Evolutionary conservation across 352 stramenopile species (phyloP).

Genomic region (Blastocystis sp.): DNA sequence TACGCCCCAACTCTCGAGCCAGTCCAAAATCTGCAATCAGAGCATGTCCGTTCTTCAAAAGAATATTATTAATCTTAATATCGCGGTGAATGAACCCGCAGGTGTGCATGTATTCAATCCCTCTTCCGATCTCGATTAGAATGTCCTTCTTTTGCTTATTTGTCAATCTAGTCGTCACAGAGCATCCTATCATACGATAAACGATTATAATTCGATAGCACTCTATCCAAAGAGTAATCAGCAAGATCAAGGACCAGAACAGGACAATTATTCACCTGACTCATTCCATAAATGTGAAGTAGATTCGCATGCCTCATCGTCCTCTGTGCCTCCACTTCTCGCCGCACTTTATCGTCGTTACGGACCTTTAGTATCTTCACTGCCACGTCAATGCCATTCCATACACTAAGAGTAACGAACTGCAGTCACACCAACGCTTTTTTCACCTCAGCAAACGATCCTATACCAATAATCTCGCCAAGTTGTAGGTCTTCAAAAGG

Average conservation of each 20-base stretch:
- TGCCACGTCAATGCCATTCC: background rate
- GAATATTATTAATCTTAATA: constrained; percentile 46
- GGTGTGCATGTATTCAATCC: constrained; percentile 13
- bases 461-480: background rate
- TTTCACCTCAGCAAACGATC: background rate
- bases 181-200: too few relatives aligned
- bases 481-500: background rate
- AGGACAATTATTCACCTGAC: background rate
- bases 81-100: constrained; percentile 4
- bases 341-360: background rate
- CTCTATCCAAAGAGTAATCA: background rate
- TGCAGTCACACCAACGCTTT: background rate
- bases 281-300: background rate
- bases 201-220: background rate
- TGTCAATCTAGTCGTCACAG: background rate
- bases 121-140: constrained; percentile 22
- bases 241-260: background rate
- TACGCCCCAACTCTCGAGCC: background rate
- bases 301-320: background rate
- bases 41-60: constrained; percentile 49
- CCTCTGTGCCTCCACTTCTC: constrained; percentile 15
- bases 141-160: constrained; percentile 14
- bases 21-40: constrained; percentile 30
- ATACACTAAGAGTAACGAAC: background rate
- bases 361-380: background rate